A percentile compares a stretch with the other conserved stretches of the same genome.
Conservation (phyloP, 1,284 basidiomycete species). For the Pascua guehoae region DNA sequence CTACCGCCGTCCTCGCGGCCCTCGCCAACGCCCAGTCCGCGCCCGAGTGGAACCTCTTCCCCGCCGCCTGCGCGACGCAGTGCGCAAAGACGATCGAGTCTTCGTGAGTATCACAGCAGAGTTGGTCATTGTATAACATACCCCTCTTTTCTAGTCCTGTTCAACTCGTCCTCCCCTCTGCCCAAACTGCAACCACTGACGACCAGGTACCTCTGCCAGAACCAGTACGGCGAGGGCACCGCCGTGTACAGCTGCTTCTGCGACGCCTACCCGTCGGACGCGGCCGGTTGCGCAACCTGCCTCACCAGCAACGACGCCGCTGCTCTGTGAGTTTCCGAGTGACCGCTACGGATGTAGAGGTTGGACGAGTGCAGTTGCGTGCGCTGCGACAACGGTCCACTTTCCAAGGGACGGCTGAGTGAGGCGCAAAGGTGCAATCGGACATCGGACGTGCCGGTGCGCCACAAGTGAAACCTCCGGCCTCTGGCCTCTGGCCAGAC, state of each 20-base stretch:
- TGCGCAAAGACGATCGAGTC: conserved; percentile 38
- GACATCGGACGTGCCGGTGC: too few species aligned
- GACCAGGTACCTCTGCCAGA: conserved; percentile 18
- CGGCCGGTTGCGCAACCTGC: conserved; percentile 37
- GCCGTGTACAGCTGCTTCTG: conserved; percentile 47
- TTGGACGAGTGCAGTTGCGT: too few species aligned
- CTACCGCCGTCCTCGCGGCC: conserved; percentile 28
- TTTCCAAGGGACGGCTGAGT: too few species aligned
- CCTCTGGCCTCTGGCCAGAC: too few species aligned
- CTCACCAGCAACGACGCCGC: conserved; percentile 40
- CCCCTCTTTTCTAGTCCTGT: too few species aligned
- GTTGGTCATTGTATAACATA: too few species aligned
- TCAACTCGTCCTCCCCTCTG: background rate
- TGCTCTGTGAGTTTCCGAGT: conserved; percentile 20
- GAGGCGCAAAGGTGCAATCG: too few species aligned
- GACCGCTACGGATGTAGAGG: too few species aligned
- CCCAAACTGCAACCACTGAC: background rate
- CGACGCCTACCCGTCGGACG: conserved; percentile 37
- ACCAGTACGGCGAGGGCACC: conserved; percentile 24
- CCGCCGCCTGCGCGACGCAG: conserved; percentile 32
- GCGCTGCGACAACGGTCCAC: too few species aligned
- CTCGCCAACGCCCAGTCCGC: conserved; percentile 39
- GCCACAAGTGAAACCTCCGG: too few species aligned
- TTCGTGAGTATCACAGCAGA: conserved; percentile 22
- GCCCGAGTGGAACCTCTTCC: conserved; percentile 43